Conservation (phyloP, 768 basidiomycete genomes). For the Boletus huronensis region DNA sequence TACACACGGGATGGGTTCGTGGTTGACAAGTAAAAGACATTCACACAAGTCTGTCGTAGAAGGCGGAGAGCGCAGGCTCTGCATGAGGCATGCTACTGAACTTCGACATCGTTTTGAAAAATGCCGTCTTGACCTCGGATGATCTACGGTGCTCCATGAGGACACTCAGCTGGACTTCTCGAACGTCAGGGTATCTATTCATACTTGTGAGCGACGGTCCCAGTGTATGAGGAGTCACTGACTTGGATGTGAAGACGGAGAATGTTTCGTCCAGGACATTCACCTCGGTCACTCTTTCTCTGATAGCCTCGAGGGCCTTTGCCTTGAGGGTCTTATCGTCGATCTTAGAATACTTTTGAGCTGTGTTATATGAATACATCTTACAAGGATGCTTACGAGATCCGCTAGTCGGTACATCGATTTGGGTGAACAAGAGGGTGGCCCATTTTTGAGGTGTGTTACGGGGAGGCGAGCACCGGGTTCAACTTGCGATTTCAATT, state of each 20-base stretch:
- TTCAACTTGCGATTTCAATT: constrained; percentile 16
- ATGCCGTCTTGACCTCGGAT: constrained; percentile 12
- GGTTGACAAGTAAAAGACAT: not conserved
- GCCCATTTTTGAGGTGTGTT: not conserved
- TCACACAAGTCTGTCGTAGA: constrained; percentile 15
- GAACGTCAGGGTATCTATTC: constrained; percentile 19
- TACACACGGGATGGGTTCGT: not conserved
- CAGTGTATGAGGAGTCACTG: not conserved
- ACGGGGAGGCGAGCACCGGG: not conserved
- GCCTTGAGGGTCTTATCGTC: constrained; percentile 17
- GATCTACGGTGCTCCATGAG: constrained; percentile 9
- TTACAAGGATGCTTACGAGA: constrained; percentile 19
- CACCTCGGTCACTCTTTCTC: constrained; percentile 6
- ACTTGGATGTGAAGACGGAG: constrained; percentile 28
- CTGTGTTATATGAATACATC: not conserved
- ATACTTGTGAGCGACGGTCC: not conserved
- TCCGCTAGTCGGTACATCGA: constrained; percentile 36
- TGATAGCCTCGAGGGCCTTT: constrained; percentile 18
- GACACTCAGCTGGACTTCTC: constrained; percentile 12
- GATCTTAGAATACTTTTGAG: constrained; percentile 5
- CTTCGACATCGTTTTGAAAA: constrained; percentile 8
- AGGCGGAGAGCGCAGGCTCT: constrained; percentile 10
- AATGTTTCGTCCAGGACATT: constrained; percentile 27
- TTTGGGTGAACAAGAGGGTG: constrained; percentile 32
- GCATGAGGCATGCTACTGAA: constrained; percentile 8